Evolutionary conservation across 2,329 filamentous ascomycete species (phyloP).

Genomic region (Fusarium sp.): DNA sequence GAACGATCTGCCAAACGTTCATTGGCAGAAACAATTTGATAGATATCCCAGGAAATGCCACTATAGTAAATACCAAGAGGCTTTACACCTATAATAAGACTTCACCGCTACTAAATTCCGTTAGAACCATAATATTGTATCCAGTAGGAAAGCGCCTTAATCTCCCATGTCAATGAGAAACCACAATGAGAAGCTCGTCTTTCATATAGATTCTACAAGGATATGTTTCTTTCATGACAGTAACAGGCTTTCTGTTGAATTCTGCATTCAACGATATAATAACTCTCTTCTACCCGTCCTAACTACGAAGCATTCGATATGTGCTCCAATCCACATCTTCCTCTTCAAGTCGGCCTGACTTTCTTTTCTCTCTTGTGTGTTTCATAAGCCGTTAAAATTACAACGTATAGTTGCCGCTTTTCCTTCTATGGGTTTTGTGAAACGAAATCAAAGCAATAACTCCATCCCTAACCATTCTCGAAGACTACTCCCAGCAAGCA

Average conservation of each 20-base stretch:
- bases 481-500: constrained; percentile 12
- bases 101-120: neutral
- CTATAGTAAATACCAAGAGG: neutral
- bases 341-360: constrained; percentile 26
- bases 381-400: constrained; percentile 49
- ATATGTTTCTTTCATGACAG: constrained; percentile 20
- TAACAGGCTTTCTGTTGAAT: constrained; percentile 2
- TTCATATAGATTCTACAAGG: constrained; percentile 14
- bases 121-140: neutral
- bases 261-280: constrained; percentile 22
- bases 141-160: neutral
- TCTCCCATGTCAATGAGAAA: neutral
- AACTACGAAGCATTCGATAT: constrained; percentile 31
- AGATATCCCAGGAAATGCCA: constrained; percentile 8
- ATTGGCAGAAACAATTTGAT: neutral
- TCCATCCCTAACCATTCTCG: constrained; percentile 26
- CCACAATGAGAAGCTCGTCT: constrained; percentile 5
- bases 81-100: constrained; percentile 2
- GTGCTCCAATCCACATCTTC: constrained; percentile 36
- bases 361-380: constrained; percentile 32
- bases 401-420: constrained; percentile 45
- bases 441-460: constrained; percentile 40
- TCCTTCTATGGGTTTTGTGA: constrained; percentile 45
- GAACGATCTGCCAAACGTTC: neutral
- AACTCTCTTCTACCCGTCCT: constrained; percentile 15